Percentiles rank a stretch among this genome's conserved stretches.
phyloP scores from a whole-genome alignment of 2,329 filamentous ascomycete species.

The Alternaria brassicae region DNA sequence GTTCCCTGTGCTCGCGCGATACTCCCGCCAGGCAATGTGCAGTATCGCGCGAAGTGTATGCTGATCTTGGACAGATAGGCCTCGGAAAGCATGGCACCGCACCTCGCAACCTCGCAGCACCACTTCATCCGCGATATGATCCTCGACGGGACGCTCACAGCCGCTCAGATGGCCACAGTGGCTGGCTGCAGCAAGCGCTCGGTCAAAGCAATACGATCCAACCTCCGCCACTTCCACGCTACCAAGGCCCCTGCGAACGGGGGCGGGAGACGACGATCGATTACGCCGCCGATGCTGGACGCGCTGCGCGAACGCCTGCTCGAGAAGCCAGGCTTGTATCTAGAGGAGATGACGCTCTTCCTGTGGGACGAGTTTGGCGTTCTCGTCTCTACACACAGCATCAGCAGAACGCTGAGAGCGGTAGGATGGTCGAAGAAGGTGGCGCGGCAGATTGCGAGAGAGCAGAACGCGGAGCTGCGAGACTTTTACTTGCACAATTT shows the following conservation, averaged over 20 bases:
- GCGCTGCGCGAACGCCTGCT: conserved; percentile 35
- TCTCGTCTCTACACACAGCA: too few relatives aligned
- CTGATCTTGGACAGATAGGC: too few relatives aligned
- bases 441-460: conserved; percentile 39
- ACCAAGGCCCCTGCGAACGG: conserved; percentile 18
- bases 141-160: too few relatives aligned
- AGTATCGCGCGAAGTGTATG: too few relatives aligned
- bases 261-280: conserved; percentile 17
- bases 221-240: conserved; percentile 8
- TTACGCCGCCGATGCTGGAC: conserved; percentile 40
- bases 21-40: too few relatives aligned
- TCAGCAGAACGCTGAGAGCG: background rate
- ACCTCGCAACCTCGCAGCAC: too few relatives aligned
- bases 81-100: too few relatives aligned
- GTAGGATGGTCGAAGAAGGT: conserved; percentile 44
- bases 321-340: conserved; percentile 38
- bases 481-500: conserved; percentile 47
- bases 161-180: conserved; percentile 22
- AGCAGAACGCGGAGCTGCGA: conserved; percentile 45
- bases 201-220: conserved; percentile 20
- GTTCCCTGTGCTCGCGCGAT: too few relatives aligned
- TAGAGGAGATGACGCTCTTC: background rate
- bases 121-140: too few relatives aligned
- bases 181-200: conserved; percentile 30
- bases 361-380: too few relatives aligned